Base-by-base conservation (phyloP, 257 asterid species). In the Eucommia ulmoides region DNA sequence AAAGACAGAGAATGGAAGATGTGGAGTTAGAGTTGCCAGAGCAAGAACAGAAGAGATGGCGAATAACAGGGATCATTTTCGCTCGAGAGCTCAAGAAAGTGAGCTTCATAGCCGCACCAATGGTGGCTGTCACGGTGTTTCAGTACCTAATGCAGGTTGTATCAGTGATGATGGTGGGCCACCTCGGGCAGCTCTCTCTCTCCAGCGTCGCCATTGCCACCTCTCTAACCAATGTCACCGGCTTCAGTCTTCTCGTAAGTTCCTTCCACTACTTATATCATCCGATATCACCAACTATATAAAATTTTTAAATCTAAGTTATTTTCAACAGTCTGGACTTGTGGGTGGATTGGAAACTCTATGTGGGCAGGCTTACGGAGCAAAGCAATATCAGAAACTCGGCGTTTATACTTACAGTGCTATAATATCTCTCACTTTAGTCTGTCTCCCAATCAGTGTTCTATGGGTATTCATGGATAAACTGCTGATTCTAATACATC, bases 281-380 rank as follows among this genome's bases (percentile, higher is more conserved):
- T 20, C 14, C 17, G 29, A 10, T 8, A 1, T 14, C 14, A 1
- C 5, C 33, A 23, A 19, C 22, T 49, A 10, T n/a, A 9, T 7
- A 1, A 33, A 44, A 11, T 22, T n/a, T n/a, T n/a, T n/a, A n/a
- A n/a, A n/a, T n/a, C n/a, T 29, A 41, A 1, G 22, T 3, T 2
- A 55, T 42, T 46, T 2, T 23, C 21, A 25, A 44, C 57, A 77
- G 87, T 73, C 76, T 7, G 87, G 87, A 45, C 58, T 78, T 60
- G 84, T 66, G 11, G 75, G 84, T 35, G 93, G 77, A 0, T 23
- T 78, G 55, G 84, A 82, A 58, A 78, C 93, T 19, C 73, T 82
- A 0, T 78, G 84, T 41, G 88, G 93, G 45, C 83, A 82, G 50
- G 88, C 93, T 2, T 74, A 73, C 33, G 93, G 84, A 10, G 93